Percentiles rank a stretch among this genome's conserved stretches.
Evolutionary conservation across 23 red algal species (phyloP).

Genomic region (Gracilaria domingensis): DNA sequence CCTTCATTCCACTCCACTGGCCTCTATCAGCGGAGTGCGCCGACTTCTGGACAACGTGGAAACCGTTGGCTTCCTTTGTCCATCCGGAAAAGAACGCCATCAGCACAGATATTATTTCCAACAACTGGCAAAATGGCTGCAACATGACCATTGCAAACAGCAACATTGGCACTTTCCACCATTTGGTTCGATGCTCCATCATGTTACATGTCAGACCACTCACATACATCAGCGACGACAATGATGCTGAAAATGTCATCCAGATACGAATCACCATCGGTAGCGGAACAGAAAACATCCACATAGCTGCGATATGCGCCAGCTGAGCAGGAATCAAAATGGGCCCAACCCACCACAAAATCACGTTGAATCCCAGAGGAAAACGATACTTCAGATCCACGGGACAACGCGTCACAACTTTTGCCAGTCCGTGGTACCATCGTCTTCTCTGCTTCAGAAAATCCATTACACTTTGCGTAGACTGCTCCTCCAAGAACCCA

Average conservation of each 20-base stretch:
- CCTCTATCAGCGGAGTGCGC: no score
- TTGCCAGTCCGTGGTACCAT: constrained; percentile 5
- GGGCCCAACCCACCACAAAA: constrained; percentile 6
- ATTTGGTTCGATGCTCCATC: constrained; percentile 26
- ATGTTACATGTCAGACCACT: constrained; percentile 46
- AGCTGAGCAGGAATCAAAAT: background rate
- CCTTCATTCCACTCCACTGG: no score
- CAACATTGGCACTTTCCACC: constrained; percentile 3
- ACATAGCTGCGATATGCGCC: background rate
- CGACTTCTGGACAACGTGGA: constrained; percentile 64
- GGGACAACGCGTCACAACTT: constrained; percentile 9
- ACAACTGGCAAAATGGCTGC: constrained; percentile 43
- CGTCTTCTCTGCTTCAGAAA: constrained; percentile 18
- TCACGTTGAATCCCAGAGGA: background rate
- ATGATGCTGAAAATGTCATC: background rate
- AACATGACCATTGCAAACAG: constrained; percentile 1
- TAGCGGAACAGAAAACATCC: background rate
- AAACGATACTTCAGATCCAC: background rate
- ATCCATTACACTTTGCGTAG: constrained; percentile 31
- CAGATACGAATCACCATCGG: constrained; percentile 1
- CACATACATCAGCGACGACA: constrained; percentile 12
- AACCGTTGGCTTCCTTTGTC: constrained; percentile 36
- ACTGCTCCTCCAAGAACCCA: constrained; percentile 31
- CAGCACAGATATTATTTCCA: constrained; percentile 26
- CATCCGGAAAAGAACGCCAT: constrained; percentile 54